Base-by-base conservation (phyloP, 352 stramenopile species). In the Globisporangium acanthophoron region DNA sequence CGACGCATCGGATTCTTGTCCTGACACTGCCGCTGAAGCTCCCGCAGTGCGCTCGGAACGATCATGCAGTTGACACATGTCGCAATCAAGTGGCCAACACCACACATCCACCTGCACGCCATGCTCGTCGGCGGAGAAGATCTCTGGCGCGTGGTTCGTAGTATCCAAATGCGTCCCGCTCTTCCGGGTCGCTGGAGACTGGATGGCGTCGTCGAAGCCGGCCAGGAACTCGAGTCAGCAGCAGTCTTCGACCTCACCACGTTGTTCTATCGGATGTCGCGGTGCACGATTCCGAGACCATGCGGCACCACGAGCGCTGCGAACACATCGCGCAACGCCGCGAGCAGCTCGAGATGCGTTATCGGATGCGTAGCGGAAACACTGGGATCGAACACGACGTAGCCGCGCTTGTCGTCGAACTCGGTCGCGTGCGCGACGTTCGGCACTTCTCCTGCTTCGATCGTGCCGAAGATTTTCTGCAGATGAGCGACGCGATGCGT, bases 221-320 rank as follows among this genome's bases (percentile, higher is more conserved):
- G 59, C 61, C 47, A 69, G 57, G 60, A 69, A 65, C 62, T 53
- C 53, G 61, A 51, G 53, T 45, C 40, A 3, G 5, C 31, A 9
- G 40, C 40, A 20, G 40, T 45, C 15, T n/a, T 45, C 40, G 13
- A n/a, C 40, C 64, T 52, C n/a, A 68, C 52, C 27, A 64, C 51
- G 59, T 68, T 68, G 52, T 68, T 45, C 62, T 45, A 68, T 60
- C 62, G 52, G 43, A 65, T 55, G 33, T 59, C 33, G 44, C 59
- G 59, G 59, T 65, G 59, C 52, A 56, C 59, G 29, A 65, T 44
- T 21, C 24, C 24, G 31, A 59, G 31, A 20, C 41, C 53, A 45
- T 65, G 59, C 18, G 61, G 47, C 43, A 50, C 37, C 7, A 55
- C 45, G 15, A 65, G 52, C 3, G 59, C 59, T 12, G 21, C 56